Percentiles rank a stretch among this genome's conserved stretches.
Conservation (phyloP, 2,329 filamentous ascomycete species). For the Apiospora hydei region DNA sequence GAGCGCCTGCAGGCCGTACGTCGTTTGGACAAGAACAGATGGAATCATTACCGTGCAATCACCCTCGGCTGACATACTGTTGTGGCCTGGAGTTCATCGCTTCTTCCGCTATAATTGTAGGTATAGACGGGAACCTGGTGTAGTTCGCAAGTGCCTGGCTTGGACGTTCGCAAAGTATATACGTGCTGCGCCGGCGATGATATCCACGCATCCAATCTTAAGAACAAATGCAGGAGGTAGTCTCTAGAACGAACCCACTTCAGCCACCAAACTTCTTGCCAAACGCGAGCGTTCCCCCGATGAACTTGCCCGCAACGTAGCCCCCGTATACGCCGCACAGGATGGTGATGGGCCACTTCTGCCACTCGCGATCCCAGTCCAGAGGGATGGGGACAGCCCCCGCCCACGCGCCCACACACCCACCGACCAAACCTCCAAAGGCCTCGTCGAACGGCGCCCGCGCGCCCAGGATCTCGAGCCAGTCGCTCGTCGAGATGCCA, state of each 20-base stretch:
- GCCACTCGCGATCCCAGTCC: constrained; percentile 99
- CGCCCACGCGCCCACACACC: constrained; percentile 84
- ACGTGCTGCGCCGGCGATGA: background rate
- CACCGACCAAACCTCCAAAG: constrained; percentile 83
- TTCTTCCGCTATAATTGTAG: background rate
- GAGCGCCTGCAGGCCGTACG: background rate
- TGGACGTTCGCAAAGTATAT: background rate
- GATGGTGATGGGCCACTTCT: constrained; percentile 96
- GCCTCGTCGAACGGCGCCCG: constrained; percentile 81
- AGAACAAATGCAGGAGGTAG: background rate
- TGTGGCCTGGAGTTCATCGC: background rate
- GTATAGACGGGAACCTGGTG: background rate
- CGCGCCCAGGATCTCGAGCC: constrained; percentile 73
- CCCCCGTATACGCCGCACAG: constrained; percentile 83
- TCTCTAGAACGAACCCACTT: background rate
- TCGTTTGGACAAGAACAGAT: background rate
- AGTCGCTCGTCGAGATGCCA: constrained; percentile 75
- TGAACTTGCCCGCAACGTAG: constrained; percentile 72
- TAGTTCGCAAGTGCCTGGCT: background rate
- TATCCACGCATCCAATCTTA: background rate
- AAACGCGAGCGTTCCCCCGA: constrained; percentile 60
- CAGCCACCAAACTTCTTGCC: constrained; percentile 49
- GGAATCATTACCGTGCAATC: background rate
- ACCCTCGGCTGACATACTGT: background rate
- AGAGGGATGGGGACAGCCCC: constrained; percentile 94